Conservation (phyloP, 164 flowering plant species). For the Stephania cephalantha region DNA sequence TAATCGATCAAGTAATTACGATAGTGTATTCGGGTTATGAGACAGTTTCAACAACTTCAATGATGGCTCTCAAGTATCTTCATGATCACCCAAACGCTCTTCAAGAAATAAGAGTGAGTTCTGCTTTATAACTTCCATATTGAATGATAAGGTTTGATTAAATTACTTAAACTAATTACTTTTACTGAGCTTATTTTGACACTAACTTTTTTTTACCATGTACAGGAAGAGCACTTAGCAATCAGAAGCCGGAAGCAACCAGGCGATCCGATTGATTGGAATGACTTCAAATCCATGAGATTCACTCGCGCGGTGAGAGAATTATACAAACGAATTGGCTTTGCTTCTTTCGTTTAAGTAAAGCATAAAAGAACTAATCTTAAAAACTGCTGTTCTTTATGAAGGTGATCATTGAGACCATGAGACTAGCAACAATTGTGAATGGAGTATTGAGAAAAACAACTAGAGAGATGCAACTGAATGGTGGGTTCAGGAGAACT, state of each 20-base stretch:
- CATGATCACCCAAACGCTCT: slow-evolving; percentile 69
- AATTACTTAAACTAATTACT: not conserved
- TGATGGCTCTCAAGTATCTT: slow-evolving; percentile 72
- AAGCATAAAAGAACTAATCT: not conserved
- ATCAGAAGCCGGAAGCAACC: slow-evolving; percentile 32
- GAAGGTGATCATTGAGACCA: slow-evolving; percentile 47
- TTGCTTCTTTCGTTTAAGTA: not conserved
- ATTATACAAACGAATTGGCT: not conserved
- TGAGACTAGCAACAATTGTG: slow-evolving; percentile 44
- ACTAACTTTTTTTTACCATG: not conserved
- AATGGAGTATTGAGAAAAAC: slow-evolving; percentile 51
- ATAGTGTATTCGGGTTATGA: slow-evolving; percentile 66
- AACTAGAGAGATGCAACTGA: slow-evolving; percentile 38
- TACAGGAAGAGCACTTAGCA: slow-evolving; percentile 40
- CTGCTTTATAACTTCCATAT: not conserved
- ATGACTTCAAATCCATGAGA: slow-evolving; percentile 43
- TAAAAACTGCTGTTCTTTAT: not conserved
- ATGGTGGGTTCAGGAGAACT: slow-evolving; percentile 27
- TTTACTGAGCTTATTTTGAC: not conserved
- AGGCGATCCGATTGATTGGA: slow-evolving; percentile 36
- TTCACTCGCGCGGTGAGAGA: slow-evolving; percentile 46
- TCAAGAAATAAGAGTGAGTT: slow-evolving; percentile 51
- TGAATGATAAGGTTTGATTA: not conserved
- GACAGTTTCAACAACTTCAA: slow-evolving; percentile 64
- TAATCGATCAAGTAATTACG: slow-evolving; percentile 56